These are phyloP conservation scores for Perilla frutescens DNA, from an alignment of 257 asterid species.

Conservation along the genomic window DNA sequence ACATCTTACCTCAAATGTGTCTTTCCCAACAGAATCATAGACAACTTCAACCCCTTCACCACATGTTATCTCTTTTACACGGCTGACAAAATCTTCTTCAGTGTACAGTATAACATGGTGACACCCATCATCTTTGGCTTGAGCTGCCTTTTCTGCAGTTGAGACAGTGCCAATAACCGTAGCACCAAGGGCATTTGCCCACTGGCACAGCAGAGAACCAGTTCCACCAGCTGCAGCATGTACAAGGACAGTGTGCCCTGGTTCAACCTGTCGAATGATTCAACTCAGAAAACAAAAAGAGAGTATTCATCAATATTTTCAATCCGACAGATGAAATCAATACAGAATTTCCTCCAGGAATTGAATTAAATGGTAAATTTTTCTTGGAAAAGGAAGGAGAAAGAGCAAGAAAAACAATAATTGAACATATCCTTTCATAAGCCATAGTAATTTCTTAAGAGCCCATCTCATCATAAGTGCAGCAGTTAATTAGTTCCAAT, in stretches of 20 bases:
- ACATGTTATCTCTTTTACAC: conserved; percentile 81
- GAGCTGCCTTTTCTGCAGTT: conserved; percentile 74
- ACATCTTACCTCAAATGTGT: conserved; percentile 75
- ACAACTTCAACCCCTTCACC: conserved; percentile 93
- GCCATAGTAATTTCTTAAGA: not conserved
- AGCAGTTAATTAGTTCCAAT: not conserved
- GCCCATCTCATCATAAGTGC: not conserved
- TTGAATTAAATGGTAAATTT: not conserved
- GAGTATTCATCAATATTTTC: not conserved
- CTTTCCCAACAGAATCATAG: conserved; percentile 95
- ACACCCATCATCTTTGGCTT: conserved; percentile 88
- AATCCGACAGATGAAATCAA: no score
- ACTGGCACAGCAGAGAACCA: conserved; percentile 89
- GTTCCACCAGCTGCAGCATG: conserved; percentile 99
- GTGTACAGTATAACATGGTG: conserved; percentile 77
- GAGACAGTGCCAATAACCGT: conserved; percentile 92
- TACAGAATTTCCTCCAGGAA: no score
- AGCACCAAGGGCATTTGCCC: conserved; percentile 93
- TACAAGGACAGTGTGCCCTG: conserved; percentile 74
- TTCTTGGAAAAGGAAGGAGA: not conserved
- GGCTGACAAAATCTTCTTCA: conserved; percentile 76
- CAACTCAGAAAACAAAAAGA: not conserved
- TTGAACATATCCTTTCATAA: not conserved
- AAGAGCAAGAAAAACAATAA: not conserved
- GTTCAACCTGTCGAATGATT: conserved; percentile 61